Evolutionary conservation across 371 early-diverging fungal species (phyloP), one percentile per base, ranked within the genome.

Genomic region (Rhizomucor pusillus): DNA sequence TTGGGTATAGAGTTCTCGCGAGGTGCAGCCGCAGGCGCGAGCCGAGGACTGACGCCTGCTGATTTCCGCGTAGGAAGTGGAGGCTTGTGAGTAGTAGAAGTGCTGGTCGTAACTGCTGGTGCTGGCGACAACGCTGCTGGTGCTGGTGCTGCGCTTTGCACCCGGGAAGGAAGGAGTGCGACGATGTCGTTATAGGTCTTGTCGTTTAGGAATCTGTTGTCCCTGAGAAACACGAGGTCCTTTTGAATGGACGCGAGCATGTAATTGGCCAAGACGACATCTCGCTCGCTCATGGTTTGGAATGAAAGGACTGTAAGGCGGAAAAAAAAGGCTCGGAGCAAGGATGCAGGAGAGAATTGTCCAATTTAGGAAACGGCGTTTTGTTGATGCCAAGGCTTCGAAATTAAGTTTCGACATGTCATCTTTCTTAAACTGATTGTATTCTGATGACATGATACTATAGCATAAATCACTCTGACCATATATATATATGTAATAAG

Each of bases 231-330:
- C 0, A 57, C 49, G 13, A 79, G 46, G 37, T 79, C 75, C 46
- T 65, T 69, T 11, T 73, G 59, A 50, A 79, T 69, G 29, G 68
- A 69, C 20, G 69, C 60, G 46, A 79, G 60, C 35, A 79, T 65
- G 52, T 79, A 52, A 34, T 73, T 73, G 10, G 75, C 79, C 52
- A 57, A 39, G 34, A 54, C 37, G 13, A 36, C 19, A 49, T 59
- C 52, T 10, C 47, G 53, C 11, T 61, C 62, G 10, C 40, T 34
- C 62, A 61, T 61, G 44, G 41, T 44, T 44, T 13, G 11, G 18
- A 34, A 33, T 35, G 19, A 43, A 43, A 18, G 18, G 23, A 43
- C 10, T n/a, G 19, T 16, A 43, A 43, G 29, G 23, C 4, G 12
- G 19, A 41, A 41, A 11, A 43, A 43, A 43, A 18, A 43, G 44